A percentile compares a stretch with the other conserved stretches of the same genome.
Conservation (phyloP, 2,329 filamentous ascomycete genomes). For the Cordyceps pruinosa region DNA sequence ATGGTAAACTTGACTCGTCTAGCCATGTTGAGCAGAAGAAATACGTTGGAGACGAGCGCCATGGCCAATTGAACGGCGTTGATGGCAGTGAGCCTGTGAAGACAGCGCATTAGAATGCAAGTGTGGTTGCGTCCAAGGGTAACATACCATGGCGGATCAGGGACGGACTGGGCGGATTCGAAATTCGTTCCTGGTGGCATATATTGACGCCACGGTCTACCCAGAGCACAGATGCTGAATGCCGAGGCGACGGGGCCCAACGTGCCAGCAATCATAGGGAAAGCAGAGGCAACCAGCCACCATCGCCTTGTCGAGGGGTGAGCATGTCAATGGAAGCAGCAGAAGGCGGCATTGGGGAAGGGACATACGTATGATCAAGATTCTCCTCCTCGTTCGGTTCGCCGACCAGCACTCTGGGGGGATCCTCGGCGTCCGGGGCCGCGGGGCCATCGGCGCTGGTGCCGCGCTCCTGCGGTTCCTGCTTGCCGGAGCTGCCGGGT, state of each 20-base stretch:
- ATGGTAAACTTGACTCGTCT: constrained; percentile 70
- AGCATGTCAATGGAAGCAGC: neutral
- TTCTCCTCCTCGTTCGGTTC: constrained; percentile 7
- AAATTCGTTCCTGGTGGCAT: constrained; percentile 40
- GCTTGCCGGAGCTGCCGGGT: neutral
- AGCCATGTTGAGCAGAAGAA: constrained; percentile 83
- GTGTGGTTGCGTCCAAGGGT: neutral
- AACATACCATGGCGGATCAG: constrained; percentile 63
- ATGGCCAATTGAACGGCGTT: constrained; percentile 73
- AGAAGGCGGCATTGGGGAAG: neutral
- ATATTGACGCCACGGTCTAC: constrained; percentile 66
- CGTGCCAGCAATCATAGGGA: constrained; percentile 76
- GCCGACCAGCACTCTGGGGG: neutral
- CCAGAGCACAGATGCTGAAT: constrained; percentile 80
- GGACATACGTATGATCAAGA: constrained; percentile 2
- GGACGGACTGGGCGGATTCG: constrained; percentile 44
- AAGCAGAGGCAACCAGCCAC: constrained; percentile 58
- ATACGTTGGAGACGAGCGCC: constrained; percentile 72
- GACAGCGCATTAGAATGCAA: neutral
- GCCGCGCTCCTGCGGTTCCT: neutral
- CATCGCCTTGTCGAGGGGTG: constrained; percentile 45
- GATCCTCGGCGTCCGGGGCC: neutral
- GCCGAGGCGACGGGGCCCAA: constrained; percentile 82
- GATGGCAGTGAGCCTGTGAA: constrained; percentile 59
- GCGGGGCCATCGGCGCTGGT: neutral